Base-by-base conservation (phyloP, 805 yeast species). In the Yamadazyma olivae region DNA sequence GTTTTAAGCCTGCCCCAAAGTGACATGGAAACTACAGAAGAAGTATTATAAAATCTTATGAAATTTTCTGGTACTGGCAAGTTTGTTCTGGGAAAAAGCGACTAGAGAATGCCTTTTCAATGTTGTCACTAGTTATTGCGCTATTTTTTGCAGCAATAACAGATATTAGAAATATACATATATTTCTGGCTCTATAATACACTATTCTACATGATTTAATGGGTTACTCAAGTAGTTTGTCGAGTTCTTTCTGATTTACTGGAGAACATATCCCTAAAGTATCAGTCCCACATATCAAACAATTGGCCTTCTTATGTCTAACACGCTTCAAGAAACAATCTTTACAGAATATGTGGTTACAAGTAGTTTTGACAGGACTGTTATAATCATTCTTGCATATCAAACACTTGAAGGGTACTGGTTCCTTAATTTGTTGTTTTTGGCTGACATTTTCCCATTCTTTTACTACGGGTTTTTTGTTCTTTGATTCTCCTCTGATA, bases 401-500 rank as follows among this genome's bases (percentile, higher is more conserved):
- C 0, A 73, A 73, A 54, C 90, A 83, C 44, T 71, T 75, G 56
- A 75, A 79, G 0, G 87, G 84, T 0, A 76, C 59, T 10, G 29
- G 14, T 3, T 29, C 36, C 6, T 37, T 45, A n/a, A 21, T 21
- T 17, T 42, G 41, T 12, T 35, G 23, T 33, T 20, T 52, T 44
- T 27, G 22, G 18, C 33, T 35, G 3, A 63, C 71, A 18, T 50
- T 56, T 44, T 82, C 83, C 95, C 96, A 86, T 30, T 86, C 95
- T 40, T 69, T 70, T 18, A 71, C 56, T 5, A 81, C 56, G 40
- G 81, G 78, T 77, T 80, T 77, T 20, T 81, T 85, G 31, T 80
- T 80, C 37, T 71, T 75, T 61, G 81, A 83, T 51, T 87, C 95
- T 48, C 87, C 97, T 58, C 99, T 64, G 12, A 86, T 77, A 55